Base-by-base conservation (phyloP, 2,329 filamentous ascomycete genomes). In the Blastomyces parvus region DNA sequence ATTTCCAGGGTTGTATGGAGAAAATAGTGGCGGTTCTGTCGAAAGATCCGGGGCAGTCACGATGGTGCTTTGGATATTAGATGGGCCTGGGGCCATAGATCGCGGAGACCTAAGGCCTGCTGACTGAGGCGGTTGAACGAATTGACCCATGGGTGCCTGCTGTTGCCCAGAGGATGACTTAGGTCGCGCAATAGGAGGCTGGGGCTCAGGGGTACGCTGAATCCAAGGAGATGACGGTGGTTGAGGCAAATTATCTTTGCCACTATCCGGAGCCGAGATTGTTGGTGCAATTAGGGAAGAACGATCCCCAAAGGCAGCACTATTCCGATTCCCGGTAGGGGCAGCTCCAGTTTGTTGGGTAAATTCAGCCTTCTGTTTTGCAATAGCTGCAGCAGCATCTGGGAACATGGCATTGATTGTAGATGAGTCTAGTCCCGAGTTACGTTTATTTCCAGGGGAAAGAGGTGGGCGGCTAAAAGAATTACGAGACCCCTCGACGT, bases 391-490 rank as follows among this genome's bases (percentile, higher is more conserved):
- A 17, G 94, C 94, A 55, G 94, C 94, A 79, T 99, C 94, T 7
- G 94, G 94, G 76, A 99, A 99, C 94, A 99, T 97, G 71, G 91
- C 91, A 77, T 96, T 96, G 77, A 99, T 97, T 30, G 91, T 95
- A 40, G 88, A 91, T 5, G 90, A 84, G 74, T 97, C 93, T 63
- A 99, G 86, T n/a, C 89, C 91, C 56, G 94, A 97, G 74, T 96
- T 94, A 69, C 94, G 88, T 80, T 97, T 97, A 60, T 87, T 85
- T 60, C 88, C 84, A 14, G 91, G 86, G 59, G 88, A 90, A 63
- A 88, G 86, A 48, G 89, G 88, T 66, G 88, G 89, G 68, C 93
- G 90, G 59, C 86, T 86, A 70, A 96, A 83, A 1, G 93, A 96
- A 78, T 91, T 94, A 69, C 93, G 86, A 67, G 90, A 88, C 67